Base-by-base conservation (phyloP, 2,329 filamentous ascomycete species). In the Aspergillus pseudonomiae region DNA sequence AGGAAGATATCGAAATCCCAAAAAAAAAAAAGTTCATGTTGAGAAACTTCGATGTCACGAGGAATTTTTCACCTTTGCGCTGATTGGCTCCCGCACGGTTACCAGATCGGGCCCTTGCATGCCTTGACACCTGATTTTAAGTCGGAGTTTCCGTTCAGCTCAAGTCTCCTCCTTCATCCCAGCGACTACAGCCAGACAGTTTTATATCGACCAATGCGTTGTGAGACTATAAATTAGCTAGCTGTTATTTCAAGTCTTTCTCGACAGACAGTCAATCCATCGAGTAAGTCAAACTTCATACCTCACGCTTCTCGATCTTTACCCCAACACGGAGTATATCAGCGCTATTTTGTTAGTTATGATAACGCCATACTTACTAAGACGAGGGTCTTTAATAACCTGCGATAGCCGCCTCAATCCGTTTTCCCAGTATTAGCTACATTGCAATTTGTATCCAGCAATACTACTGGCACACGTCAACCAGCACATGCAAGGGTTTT, bases 1-100 rank as follows among this genome's bases (percentile, higher is more conserved):
- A 11, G 14, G 16, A 3, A 39, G 19, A 41, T n/a, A n/a, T 41
- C 39, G 39, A 54, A 36, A 28, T 12, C 16, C n/a, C 14, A 4
- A 1, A n/a, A 45, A n/a, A 12, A 45, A 45, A 24, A 45, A 6
- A 12, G 7, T 36, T 24, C n/a, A 21, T 21, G 11, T 7, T 12
- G 32, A 19, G 34, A 55, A 55, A 55, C 21, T 55, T 41, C 14
- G n/a, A 55, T 55, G 52, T 55, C 52, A 39, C 52, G 52, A 28
- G 52, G 32, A 34, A 21, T 41, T 60, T 60, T 39, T 36, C 26
- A 11, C 16, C 28, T 32, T 34, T 3, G 43, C 21, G 43, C 54
- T 58, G 60, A 62, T 62, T 62, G 60, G 60, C 34, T 62, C 60
- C 60, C 45, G 53, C 60, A 57, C 11, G 12, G 16, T 46, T 52